Evolutionary conservation across 345 rosid species (phyloP).

Genomic region (Eucalyptus coolabah): DNA sequence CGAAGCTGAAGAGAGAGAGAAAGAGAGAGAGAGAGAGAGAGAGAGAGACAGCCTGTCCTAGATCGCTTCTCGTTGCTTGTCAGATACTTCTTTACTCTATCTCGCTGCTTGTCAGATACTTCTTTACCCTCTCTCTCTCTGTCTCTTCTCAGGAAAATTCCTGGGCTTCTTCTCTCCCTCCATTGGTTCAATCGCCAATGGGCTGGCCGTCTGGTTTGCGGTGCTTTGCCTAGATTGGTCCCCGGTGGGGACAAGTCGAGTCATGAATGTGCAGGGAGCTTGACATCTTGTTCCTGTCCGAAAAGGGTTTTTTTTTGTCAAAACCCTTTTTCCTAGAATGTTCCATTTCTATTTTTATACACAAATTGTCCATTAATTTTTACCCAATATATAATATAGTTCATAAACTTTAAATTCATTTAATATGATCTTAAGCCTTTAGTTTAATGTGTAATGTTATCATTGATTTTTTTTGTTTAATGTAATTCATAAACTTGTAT

Average conservation of each 20-base stretch:
- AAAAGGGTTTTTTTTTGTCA: neutral
- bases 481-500: rapidly evolving
- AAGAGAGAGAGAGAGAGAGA: neutral
- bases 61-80: too few species aligned
- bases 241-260: neutral
- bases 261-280: neutral
- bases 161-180: neutral
- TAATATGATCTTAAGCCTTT: too few species aligned
- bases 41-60: neutral
- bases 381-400: too few species aligned
- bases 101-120: too few species aligned
- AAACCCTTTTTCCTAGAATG: neutral
- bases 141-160: neutral
- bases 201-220: neutral
- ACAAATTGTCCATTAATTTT: too few species aligned
- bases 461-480: too few species aligned
- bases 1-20: neutral
- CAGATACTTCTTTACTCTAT: too few species aligned
- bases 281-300: neutral
- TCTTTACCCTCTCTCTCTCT: too few species aligned
- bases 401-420: too few species aligned
- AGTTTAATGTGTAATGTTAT: too few species aligned
- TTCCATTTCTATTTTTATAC: neutral
- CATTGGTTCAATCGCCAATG: neutral
- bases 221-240: neutral